Conservation (phyloP, 2,329 filamentous ascomycete species). For the Cordyceps farinosa region DNA sequence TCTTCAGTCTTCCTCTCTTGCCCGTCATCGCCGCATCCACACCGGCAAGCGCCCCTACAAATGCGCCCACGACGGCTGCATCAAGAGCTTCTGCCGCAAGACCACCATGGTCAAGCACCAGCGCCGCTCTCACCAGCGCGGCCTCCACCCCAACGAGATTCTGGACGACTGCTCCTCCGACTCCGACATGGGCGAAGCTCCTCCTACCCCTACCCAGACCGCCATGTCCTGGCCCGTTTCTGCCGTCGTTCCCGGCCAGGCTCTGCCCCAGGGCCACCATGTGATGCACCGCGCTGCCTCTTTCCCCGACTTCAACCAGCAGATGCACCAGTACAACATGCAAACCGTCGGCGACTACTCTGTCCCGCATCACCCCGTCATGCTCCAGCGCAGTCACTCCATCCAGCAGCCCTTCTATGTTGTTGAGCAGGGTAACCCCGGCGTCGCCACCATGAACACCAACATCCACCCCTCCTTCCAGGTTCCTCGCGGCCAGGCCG, state of each 20-base stretch:
- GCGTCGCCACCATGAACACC: conserved; percentile 59
- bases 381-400: conserved; percentile 47
- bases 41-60: conserved; percentile 65
- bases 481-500: conserved; percentile 47
- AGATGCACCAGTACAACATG: conserved; percentile 41
- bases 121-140: conserved; percentile 57
- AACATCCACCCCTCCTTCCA: conserved; percentile 51
- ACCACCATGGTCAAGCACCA: conserved; percentile 69
- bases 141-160: conserved; percentile 52
- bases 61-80: conserved; percentile 58
- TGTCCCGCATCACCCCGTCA: conserved; percentile 29
- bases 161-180: conserved; percentile 54
- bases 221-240: conserved; percentile 50
- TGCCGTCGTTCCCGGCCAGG: conserved; percentile 37
- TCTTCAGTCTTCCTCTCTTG: conserved; percentile 59
- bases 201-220: conserved; percentile 53
- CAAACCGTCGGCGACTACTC: conserved; percentile 43
- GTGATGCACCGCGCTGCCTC: conserved; percentile 50
- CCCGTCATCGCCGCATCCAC: conserved; percentile 62
- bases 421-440: conserved; percentile 59
- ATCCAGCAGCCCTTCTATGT: conserved; percentile 52
- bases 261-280: conserved; percentile 34
- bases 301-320: conserved; percentile 52
- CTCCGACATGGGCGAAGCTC: conserved; percentile 56
- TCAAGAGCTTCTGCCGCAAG: conserved; percentile 69